Conservation (phyloP, 148 eudicot species). For the Euryodendron excelsum region DNA sequence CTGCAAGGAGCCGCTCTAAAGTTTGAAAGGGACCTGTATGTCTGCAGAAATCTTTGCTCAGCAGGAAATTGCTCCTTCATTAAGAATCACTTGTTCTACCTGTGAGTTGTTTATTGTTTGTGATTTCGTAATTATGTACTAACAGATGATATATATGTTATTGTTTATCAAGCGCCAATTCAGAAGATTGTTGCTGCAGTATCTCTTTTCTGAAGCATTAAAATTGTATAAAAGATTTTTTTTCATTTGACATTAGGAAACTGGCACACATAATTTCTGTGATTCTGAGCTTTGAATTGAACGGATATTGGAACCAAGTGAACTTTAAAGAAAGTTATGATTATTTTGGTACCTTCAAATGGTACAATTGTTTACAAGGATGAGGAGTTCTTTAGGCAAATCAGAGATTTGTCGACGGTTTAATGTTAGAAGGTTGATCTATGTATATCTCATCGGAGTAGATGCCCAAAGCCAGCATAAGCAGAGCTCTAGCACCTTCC, state of each 20-base stretch:
- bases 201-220: neutral
- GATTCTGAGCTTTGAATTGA: too few relatives aligned
- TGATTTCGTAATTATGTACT: neutral
- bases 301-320: neutral
- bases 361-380: too few relatives aligned
- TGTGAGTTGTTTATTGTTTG: neutral
- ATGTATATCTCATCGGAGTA: too few relatives aligned
- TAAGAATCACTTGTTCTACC: neutral
- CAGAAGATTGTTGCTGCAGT: neutral
- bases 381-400: too few relatives aligned
- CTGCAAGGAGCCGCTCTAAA: slow-evolving; percentile 50
- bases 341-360: too few relatives aligned
- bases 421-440: too few relatives aligned
- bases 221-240: neutral
- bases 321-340: neutral
- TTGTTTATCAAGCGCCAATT: neutral
- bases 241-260: neutral
- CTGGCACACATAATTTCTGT: neutral
- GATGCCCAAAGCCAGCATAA: too few relatives aligned
- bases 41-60: neutral
- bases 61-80: neutral
- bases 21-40: slow-evolving; percentile 23
- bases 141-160: neutral
- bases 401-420: too few relatives aligned
- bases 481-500: too few relatives aligned